Evolutionary conservation across 169 alveolate genomes (phyloP).

Genomic region (Cryptosporidium sp.): DNA sequence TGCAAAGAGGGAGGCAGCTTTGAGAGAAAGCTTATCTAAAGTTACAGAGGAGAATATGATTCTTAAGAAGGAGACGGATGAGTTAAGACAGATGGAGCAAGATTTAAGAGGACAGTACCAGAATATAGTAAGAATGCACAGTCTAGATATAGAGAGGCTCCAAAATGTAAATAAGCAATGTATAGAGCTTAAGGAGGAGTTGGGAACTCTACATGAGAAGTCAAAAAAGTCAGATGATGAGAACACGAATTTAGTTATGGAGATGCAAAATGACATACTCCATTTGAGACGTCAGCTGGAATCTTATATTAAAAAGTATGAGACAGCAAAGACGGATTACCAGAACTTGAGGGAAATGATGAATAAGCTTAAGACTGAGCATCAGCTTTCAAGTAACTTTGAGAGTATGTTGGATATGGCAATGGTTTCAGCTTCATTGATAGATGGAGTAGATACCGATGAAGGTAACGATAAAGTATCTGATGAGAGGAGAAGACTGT

Average conservation of each 20-base stretch:
- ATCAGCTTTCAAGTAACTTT: not conserved
- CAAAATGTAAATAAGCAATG: constrained; percentile 58
- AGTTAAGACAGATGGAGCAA: constrained; percentile 31
- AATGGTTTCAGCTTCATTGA: not conserved
- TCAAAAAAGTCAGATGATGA: constrained; percentile 51
- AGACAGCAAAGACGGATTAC: constrained; percentile 19
- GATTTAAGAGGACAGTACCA: constrained; percentile 69
- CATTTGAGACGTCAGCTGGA: constrained; percentile 52
- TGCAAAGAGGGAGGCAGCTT: constrained; percentile 22
- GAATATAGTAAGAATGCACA: constrained; percentile 67
- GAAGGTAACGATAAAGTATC: constrained; percentile 16
- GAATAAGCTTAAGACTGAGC: constrained; percentile 40
- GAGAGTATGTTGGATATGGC: not conserved
- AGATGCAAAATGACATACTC: constrained; percentile 50
- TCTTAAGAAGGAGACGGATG: constrained; percentile 27
- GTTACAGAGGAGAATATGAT: constrained; percentile 13
- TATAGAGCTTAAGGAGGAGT: constrained; percentile 31
- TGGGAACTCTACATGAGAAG: not conserved
- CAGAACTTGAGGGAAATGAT: constrained; percentile 14
- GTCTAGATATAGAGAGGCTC: constrained; percentile 57
- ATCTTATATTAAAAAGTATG: constrained; percentile 30
- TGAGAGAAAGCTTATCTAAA: constrained; percentile 10
- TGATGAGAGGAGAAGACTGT: not conserved
- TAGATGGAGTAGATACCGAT: not conserved
- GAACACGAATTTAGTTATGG: constrained; percentile 39